These are phyloP conservation scores for Basipetospora sp. DNA, from an alignment of 2,329 filamentous ascomycete species.

Conservation along the genomic window DNA sequence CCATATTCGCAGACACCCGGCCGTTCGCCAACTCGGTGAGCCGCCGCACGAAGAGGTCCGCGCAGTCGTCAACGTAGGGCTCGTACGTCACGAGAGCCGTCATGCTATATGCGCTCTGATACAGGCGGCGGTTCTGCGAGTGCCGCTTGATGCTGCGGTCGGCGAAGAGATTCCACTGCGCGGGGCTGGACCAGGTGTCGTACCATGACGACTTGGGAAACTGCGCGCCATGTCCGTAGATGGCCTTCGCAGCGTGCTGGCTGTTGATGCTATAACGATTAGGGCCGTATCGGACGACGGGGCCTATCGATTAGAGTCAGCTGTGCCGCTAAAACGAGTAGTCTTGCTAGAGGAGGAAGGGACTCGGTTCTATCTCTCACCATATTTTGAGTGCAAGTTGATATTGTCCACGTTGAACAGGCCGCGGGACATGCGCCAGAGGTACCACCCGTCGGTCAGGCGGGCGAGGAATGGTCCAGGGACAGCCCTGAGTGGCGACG, in stretches of 20 bases:
- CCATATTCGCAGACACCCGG: conserved; percentile 13
- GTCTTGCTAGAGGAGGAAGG: too few relatives aligned
- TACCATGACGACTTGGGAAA: conserved; percentile 22
- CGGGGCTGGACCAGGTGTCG: conserved; percentile 11
- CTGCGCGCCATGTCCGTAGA: conserved; percentile 17
- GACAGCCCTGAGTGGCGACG: conserved; percentile 14
- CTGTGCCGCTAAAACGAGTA: background rate
- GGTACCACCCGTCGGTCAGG: conserved; percentile 17
- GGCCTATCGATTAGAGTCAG: conserved; percentile 11
- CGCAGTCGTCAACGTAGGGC: conserved; percentile 18
- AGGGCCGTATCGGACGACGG: conserved; percentile 31
- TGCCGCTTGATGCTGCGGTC: conserved; percentile 16
- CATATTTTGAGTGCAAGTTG: conserved; percentile 17
- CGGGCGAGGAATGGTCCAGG: conserved; percentile 15
- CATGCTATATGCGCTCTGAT: conserved; percentile 19
- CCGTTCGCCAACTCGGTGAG: conserved; percentile 14
- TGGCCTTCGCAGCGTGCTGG: conserved; percentile 22
- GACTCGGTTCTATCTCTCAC: conserved; percentile 9
- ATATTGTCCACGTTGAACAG: conserved; percentile 16
- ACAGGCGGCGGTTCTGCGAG: conserved; percentile 14
- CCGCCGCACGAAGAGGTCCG: conserved; percentile 15
- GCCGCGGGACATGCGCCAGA: conserved; percentile 13
- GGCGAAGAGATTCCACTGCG: conserved; percentile 15
- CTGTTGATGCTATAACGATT: conserved; percentile 32
- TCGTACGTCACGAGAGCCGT: conserved; percentile 20